Evolutionary conservation across 1,284 basidiomycete species (phyloP), one percentile per base, ranked within the genome.

Genomic region (Microbotryomycetes sp.): DNA sequence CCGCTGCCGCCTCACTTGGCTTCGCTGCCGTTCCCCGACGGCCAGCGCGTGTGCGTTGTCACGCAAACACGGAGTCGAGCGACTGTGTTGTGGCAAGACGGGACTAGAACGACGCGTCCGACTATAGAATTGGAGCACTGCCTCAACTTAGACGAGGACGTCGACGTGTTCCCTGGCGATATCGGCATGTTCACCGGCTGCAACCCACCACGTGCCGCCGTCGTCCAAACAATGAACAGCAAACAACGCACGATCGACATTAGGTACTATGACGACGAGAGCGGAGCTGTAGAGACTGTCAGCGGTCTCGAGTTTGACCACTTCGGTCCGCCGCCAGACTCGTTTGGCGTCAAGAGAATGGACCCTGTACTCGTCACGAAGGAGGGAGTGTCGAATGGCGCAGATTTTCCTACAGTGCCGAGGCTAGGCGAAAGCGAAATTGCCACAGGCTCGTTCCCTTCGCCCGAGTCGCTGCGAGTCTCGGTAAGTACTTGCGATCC

Each of bases 71-170:
- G 81, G 57, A 88, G 88, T 11, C 79, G 76, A 13, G 78, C 89
- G 29, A 80, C 81, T n/a, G 79, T 96, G 29, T 74, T 92, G 18
- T 97, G 92, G 92, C 92, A 96, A 77, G 86, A 91, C 73, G 91
- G 90, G 21, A 79, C 78, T 7, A 78, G 75, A 59, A 76, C 75
- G 6, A 83, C 86, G 70, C 82, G 80, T 4, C 79, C 76, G 52
- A 81, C 89, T 3, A 82, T 78, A 23, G 80, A 84, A 16, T 78
- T 93, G 35, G 84, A 93, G 41, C 91, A 89, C 0, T 88, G 93
- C 72, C 72, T 87, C 52, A 73, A 76, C 31, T 68, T 79, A 24
- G 78, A 79, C 57, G 78, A 79, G 69, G 75, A 69, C 68, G 73
- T 69, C 9, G 64, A 66, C 27, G 54, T 60, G 27, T 59, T 59